Evolutionary conservation across 2,329 filamentous ascomycete species (phyloP), one percentile per base, ranked within the genome.

Genomic region (Colletotrichum acutatum): DNA sequence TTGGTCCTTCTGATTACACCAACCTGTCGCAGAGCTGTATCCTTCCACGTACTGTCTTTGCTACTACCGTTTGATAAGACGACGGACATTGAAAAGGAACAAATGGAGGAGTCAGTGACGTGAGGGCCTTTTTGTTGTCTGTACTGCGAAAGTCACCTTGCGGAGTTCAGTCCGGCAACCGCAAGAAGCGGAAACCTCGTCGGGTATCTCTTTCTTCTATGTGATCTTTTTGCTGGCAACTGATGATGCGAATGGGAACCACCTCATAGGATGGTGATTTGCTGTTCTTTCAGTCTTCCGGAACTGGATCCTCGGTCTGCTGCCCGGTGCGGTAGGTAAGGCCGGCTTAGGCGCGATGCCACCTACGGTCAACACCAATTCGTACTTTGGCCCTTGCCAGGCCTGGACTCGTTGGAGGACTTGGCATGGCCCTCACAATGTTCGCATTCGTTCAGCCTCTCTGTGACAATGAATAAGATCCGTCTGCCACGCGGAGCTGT

Each of bases 11-110:
- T 57, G 63, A n/a, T 30, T 56, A 56, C 24, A 46, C 22, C 32
- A 57, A 69, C 26, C 8, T n/a, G 34, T 37, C 16, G 42, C 26
- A 42, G 53, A n/a, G 42, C 34, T 19, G 37, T 30, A 42, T 28
- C 32, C n/a, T 30, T 32, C 19, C 42, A 14, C 30, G 32, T 24
- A 49, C 7, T n/a, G 7, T 49, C 24, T 62, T 30, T 32, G 24
- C 28, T 30, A 26, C 9, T 37, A 54, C 28, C 22, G 28, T 9
- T 12, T 72, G 66, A 70, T 61, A 65, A 65, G 59, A 54, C 59
- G 54, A 70, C 53, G 12, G 42, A 8, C 57, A 46, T 24, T 30
- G 26, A 26, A 49, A 22, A 8, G 52, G 59, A 42, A 60, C 32
- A 37, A 24, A 9, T 34, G 26, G 19, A 52, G 1, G 26, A 22